Evolutionary conservation across 257 asterid genomes (phyloP).

Genomic region (Penstemon barbatus): DNA sequence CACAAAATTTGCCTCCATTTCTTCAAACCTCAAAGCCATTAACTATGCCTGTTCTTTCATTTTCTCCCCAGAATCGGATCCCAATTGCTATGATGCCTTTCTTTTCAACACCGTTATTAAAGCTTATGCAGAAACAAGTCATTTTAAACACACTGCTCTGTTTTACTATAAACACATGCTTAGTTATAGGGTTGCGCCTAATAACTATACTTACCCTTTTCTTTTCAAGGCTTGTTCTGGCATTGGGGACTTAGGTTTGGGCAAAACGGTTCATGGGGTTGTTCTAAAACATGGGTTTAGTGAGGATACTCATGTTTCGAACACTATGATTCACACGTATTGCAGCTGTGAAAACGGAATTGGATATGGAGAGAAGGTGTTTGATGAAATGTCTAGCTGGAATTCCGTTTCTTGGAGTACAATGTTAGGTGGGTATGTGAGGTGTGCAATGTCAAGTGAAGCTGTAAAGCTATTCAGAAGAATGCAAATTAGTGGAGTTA

Average conservation of each 20-base stretch:
- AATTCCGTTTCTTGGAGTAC: slow-evolving; percentile 65
- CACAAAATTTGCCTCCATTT: slow-evolving; percentile 61
- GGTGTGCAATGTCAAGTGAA: slow-evolving; percentile 58
- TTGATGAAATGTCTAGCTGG: slow-evolving; percentile 57
- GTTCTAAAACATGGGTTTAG: slow-evolving; percentile 57
- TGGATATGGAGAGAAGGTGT: slow-evolving; percentile 51
- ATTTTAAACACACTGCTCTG: slow-evolving; percentile 42
- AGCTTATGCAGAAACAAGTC: slow-evolving; percentile 55
- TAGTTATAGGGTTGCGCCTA: slow-evolving; percentile 43
- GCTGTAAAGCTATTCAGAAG: slow-evolving; percentile 54
- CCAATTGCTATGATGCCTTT: slow-evolving; percentile 58
- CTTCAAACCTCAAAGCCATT: slow-evolving; percentile 54
- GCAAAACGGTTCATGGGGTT: slow-evolving; percentile 54
- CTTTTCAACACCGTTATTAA: slow-evolving; percentile 72
- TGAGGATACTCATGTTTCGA: slow-evolving; percentile 52
- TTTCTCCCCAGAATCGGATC: slow-evolving; percentile 47
- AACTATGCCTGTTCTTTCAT: slow-evolving; percentile 59
- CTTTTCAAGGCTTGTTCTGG: slow-evolving; percentile 85
- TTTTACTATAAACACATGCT: slow-evolving; percentile 51
- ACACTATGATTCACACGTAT: slow-evolving; percentile 68
- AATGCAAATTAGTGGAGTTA: slow-evolving; percentile 58
- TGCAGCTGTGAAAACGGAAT: slow-evolving; percentile 56
- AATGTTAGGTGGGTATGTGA: slow-evolving; percentile 73
- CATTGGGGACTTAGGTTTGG: slow-evolving; percentile 47
- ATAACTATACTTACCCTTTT: slow-evolving; percentile 77